Evolutionary conservation across 495 filamentous ascomycete species (phyloP), one percentile per base, ranked within the genome.

Genomic region (Penicillium taxi): DNA sequence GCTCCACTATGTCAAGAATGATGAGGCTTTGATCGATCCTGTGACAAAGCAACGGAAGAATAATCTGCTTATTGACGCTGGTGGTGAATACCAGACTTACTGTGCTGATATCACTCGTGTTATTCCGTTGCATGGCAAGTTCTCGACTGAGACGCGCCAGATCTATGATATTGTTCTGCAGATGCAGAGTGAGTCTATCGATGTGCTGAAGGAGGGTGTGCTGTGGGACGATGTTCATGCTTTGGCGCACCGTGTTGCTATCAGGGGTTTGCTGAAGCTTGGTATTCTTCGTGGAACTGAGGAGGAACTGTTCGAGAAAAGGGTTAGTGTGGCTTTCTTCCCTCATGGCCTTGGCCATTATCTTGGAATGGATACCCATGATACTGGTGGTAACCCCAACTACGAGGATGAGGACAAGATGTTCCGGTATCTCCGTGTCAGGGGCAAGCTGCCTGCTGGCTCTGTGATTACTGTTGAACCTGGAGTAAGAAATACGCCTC

Each of bases 291-390:
- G 77, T 41, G 78, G 78, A 15, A 65, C 74, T 13, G 61, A 57
- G 34, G 74, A 84, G 8, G 84, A 88, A 44, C 76, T 96, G 33
- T 69, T 94, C 45, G 73, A 75, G 22, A 72, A 70, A 32, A 66
- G 86, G 27, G 80, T 84, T 25, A 89, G 82, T 44, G 79, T 82
- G 2, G 86, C 88, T 5, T 96, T 96, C 67, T 83, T 94, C 55
- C 89, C 89, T 4, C 89, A 96, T 53, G 89, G 89, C 5, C 68
- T 96, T 4, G 89, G 89, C 0, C 87, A 96, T 55, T 90, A 93
- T 48, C 68, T 96, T 6, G 89, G 89, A 32, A 84, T 96, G 82
- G 89, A 96, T 59, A 94, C 86, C 5, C 89, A 96, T 62, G 89
- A 96, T 53, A 84, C 81, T 1, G 89, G 88, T 39, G 89, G 87